A percentile compares a stretch with the other conserved stretches of the same genome.
These are phyloP conservation scores for Begonia peltatifolia DNA, from an alignment of 306 rosid species.

Conservation along the genomic window DNA sequence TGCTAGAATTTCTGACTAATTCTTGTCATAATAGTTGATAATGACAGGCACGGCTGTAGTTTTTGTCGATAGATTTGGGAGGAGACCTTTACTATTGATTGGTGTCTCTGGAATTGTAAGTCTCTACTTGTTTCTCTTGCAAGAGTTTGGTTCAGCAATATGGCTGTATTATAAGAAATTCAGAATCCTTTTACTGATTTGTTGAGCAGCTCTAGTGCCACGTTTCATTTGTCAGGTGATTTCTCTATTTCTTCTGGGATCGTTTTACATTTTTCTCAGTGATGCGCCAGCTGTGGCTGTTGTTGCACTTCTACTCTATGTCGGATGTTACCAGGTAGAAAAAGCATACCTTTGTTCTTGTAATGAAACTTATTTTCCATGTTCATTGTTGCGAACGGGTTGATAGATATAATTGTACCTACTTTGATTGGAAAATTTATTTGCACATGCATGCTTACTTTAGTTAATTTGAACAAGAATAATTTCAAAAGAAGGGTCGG, in stretches of 20 bases:
- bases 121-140: slow-evolving; percentile 9
- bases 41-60: slow-evolving; percentile 88
- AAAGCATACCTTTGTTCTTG: slow-evolving; percentile 7
- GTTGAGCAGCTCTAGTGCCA: neutral
- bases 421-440: too few species aligned
- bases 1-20: neutral
- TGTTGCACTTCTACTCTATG: slow-evolving; percentile 64
- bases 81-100: slow-evolving; percentile 87
- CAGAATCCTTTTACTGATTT: neutral
- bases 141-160: slow-evolving; percentile 1
- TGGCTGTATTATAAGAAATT: neutral
- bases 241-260: slow-evolving; percentile 77
- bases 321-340: slow-evolving; percentile 90
- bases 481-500: too few species aligned
- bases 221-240: slow-evolving; percentile 40
- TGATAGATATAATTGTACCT: too few species aligned
- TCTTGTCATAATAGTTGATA: slow-evolving; percentile 39
- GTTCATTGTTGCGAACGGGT: too few species aligned
- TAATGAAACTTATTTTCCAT: too few species aligned
- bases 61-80: slow-evolving; percentile 73
- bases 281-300: slow-evolving; percentile 52
- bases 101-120: slow-evolving; percentile 93
- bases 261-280: slow-evolving; percentile 71
- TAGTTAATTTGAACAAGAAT: too few species aligned
- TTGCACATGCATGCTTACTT: too few species aligned